Evolutionary conservation across 192 early-diverging fungal species (phyloP), one percentile per base, ranked within the genome.

Genomic region (Neocallimastix lanati): DNA sequence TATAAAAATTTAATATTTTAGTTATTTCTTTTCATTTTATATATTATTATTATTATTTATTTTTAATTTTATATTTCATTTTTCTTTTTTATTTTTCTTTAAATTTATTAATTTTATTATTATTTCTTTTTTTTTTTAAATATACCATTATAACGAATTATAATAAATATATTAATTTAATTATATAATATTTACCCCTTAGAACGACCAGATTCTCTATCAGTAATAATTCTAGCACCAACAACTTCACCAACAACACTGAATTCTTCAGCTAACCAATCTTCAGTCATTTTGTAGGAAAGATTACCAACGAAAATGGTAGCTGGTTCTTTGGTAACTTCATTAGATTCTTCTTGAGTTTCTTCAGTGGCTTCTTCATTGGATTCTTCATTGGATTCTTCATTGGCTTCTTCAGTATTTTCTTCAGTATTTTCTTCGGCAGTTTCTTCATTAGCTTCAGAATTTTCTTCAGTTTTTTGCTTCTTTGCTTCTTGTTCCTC

Each of bases 241-340:
- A 81, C 80, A 78, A 97, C 88, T 79, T 90, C 89, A 81, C 95
- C 94, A 82, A 85, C 86, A 79, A 91, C 90, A 58, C 85, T 81
- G 78, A 95, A 93, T 81, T 84, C 84, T 38, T 85, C 82, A 25
- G 84, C 83, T 78, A 95, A 82, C 82, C 82, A 83, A 80, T 95
- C 91, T 76, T 91, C 90, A 81, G 88, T 88, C 77, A 89, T 84
- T 81, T 90, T 91, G 88, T 87, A 95, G 37, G 91, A 88, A 27
- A 95, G 84, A 82, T 89, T 88, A 77, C 94, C 94, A 76, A 94
- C 86, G 81, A 93, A 95, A 78, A 92, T 84, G 77, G 87, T 88
- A 29, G 86, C 88, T 83, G 81, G 88, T 76, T 80, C 82, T 36
- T 87, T 84, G 77, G 76, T 80, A 28, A 36, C 82, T 79, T 77